Percentiles rank a stretch among this genome's conserved stretches.
Conservation (phyloP, 1,139 yeast genomes). For the Zygoascus meyerae region DNA sequence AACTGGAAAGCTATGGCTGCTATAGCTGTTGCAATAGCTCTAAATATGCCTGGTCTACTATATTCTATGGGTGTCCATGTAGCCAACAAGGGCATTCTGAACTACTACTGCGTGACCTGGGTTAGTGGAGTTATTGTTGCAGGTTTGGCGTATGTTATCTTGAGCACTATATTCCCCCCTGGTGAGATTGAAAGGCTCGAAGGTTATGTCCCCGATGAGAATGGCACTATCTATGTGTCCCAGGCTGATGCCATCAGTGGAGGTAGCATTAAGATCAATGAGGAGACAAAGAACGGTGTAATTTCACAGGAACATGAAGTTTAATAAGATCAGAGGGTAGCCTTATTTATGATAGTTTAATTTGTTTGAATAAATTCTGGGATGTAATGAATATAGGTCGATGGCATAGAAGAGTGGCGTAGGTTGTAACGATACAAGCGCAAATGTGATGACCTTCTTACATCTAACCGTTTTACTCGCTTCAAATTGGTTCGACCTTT, state of each 20-base stretch:
- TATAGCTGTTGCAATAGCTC: slow-evolving; percentile 11
- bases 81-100: slow-evolving; percentile 13
- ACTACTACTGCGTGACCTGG: slow-evolving; percentile 16
- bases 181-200: slow-evolving; percentile 5
- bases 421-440: too few species aligned
- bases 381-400: too few species aligned
- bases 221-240: slow-evolving; percentile 8
- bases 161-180: slow-evolving; percentile 56
- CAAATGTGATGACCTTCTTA: too few species aligned
- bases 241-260: slow-evolving; percentile 6
- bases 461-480: too few species aligned
- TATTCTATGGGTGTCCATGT: slow-evolving; percentile 15
- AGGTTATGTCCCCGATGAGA: slow-evolving; percentile 6
- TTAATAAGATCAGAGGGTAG: not conserved
- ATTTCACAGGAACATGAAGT: too few species aligned
- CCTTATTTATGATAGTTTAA: not conserved
- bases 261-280: not conserved
- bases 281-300: too few species aligned
- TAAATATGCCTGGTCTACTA: slow-evolving; percentile 13
- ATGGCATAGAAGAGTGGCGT: too few species aligned
- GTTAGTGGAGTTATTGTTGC: slow-evolving; percentile 63
- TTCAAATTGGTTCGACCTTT: too few species aligned
- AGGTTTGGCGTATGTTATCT: slow-evolving; percentile 57
- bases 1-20: slow-evolving; percentile 15
- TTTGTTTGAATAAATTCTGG: too few species aligned